Conservation (phyloP, 148 eudicot species). For the Fagopyrum homotropicum region DNA sequence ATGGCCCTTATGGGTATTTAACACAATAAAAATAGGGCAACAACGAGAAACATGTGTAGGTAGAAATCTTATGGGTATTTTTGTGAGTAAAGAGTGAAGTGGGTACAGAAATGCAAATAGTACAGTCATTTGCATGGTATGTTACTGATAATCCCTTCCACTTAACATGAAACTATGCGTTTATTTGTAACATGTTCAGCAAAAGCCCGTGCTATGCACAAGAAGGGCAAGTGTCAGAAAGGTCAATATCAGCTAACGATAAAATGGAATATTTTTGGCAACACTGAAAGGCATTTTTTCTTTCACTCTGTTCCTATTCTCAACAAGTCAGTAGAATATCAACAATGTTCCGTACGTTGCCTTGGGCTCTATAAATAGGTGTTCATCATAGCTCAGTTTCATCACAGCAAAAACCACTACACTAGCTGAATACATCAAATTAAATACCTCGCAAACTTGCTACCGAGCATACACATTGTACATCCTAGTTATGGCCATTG, state of each 20-base stretch:
- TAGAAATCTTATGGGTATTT: not conserved
- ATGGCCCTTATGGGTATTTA: not conserved
- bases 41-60: not conserved
- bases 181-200: too few species aligned
- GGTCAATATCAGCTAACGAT: not conserved
- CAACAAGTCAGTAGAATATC: not conserved
- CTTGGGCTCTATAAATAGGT: not conserved
- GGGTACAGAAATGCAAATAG: too few species aligned
- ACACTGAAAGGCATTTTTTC: not conserved
- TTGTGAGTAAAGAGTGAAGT: too few species aligned
- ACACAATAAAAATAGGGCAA: not conserved
- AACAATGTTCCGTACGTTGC: not conserved
- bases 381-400: slow-evolving; percentile 4
- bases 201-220: too few species aligned
- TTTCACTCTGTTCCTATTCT: not conserved
- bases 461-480: not conserved
- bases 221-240: too few species aligned
- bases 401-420: not conserved
- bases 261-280: not conserved
- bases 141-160: too few species aligned
- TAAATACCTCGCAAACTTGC: not conserved
- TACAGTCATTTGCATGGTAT: too few species aligned
- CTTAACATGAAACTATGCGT: too few species aligned
- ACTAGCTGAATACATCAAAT: not conserved
- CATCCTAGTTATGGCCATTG: slow-evolving; percentile 19